Base-by-base conservation (phyloP, 192 early-diverging fungal genomes). In the Rhizophagus prolifer region DNA sequence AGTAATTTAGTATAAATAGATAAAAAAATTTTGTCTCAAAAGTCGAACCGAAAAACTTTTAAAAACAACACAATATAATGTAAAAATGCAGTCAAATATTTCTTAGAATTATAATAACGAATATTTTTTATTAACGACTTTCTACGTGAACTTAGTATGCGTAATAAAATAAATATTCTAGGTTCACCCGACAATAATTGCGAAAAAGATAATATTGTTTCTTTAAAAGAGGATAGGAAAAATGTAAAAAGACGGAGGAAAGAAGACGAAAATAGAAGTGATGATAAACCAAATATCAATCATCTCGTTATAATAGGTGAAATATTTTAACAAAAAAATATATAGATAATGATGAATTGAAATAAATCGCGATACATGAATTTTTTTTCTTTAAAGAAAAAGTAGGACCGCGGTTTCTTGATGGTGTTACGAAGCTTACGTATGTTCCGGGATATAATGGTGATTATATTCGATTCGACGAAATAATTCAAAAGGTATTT, bases 401-500 rank as follows among this genome's bases (percentile, higher is more conserved):
- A 54, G 5, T 66, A 30, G 47, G 28, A 9, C 54, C 31, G 6
- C 47, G 38, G 59, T 75, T 19, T 58, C 73, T 50, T n/a, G 46
- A 72, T 9, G 71, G 71, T 19, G 19, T 25, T 3, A 58, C 54
- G 7, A 72, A 59, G 25, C 31, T 72, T 16, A 72, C 58, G 0
- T 30, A 72, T 34, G 54, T 72, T 6, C 5, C 50, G 5, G 71
- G 54, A 6, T 72, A 54, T 25, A 25, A 31, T 28, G 71, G 71
- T 21, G 71, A 72, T 59, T 72, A 72, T 19, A 76, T 83, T 36
- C 58, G 47, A 41, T 59, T 83, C 68, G 66, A 77, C 46, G 80
- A 83, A 28, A 70, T 85, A 30, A 61, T 85, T 36, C 71, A 85
- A 66, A 81, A 72, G 71, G 71, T 72, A 25, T n/a, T 14, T 13